Conservation (phyloP, 2,329 filamentous ascomycete genomes). For the Metarhizium album region DNA sequence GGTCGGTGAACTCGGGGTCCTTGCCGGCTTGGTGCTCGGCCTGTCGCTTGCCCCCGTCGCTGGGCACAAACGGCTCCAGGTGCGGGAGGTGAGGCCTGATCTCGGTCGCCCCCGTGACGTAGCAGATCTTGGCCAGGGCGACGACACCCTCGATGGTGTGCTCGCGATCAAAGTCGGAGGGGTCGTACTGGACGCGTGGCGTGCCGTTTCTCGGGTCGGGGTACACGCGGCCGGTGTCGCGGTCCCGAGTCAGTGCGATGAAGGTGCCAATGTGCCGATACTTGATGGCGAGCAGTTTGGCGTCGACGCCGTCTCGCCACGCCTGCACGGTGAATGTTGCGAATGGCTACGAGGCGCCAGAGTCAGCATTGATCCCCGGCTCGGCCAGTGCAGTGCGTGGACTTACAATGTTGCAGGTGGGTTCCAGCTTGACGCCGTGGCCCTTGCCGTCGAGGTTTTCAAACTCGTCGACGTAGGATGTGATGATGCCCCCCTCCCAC, state of each 20-base stretch:
- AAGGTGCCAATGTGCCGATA: constrained; percentile 60
- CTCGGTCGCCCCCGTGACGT: constrained; percentile 68
- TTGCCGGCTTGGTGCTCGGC: constrained; percentile 11
- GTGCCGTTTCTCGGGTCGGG: constrained; percentile 57
- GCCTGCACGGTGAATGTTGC: constrained; percentile 50
- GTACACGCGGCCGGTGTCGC: constrained; percentile 64
- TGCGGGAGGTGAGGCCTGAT: constrained; percentile 58
- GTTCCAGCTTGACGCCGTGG: constrained; percentile 76
- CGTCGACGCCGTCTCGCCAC: constrained; percentile 59
- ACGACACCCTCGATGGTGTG: constrained; percentile 63
- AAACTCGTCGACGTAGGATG: constrained; percentile 63
- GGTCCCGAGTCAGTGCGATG: constrained; percentile 66
- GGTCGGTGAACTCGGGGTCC: constrained; percentile 42
- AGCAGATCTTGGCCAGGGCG: constrained; percentile 64
- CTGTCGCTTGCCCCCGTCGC: constrained; percentile 13
- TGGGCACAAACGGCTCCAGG: constrained; percentile 48
- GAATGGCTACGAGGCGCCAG: constrained; percentile 40
- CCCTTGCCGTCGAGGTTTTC: constrained; percentile 72
- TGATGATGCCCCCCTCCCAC: constrained; percentile 70
- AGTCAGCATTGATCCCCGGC: background rate
- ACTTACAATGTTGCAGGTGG: constrained; percentile 55
- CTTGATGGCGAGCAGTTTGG: constrained; percentile 59
- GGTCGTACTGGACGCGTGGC: constrained; percentile 57
- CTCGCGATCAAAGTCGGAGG: constrained; percentile 59
- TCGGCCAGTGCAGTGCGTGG: background rate